Evolutionary conservation across 2,329 filamentous ascomycete genomes (phyloP), one percentile per base, ranked within the genome.

Genomic region (Diaporthe sp.): DNA sequence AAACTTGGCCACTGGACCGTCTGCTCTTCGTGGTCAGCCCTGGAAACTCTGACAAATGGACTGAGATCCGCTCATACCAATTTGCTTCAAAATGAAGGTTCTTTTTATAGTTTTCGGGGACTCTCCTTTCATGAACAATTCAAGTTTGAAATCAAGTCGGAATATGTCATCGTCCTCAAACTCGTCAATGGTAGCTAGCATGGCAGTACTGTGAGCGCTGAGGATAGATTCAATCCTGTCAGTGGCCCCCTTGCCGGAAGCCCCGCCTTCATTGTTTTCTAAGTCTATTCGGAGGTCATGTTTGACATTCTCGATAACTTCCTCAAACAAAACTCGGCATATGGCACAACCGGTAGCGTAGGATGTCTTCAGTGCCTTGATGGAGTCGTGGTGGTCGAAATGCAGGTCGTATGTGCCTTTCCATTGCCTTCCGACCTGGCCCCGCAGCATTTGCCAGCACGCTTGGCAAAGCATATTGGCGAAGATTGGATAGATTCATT

Each of bases 371-470:
- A 72, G 45, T 19, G 30, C n/a, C 10, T 19, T 5, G 22, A 33
- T 12, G 3, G 40, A 38, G 30, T 61, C 45, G 22, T 72, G 69
- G 13, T 72, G 69, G 22, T 38, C 25, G 69, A 64, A 72, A 47
- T 64, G 33, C 4, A 72, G 22, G 9, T 33, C 57, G 15, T 64
- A 42, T 3, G 57, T 52, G 8, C 57, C 69, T 61, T 28, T 72
- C 69, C 69, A 72, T 9, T 50, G 25, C 12, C 33, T 52, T 9
- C 69, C 55, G 22, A 52, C 35, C 22, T 72, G 69, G 9, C 57
- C 42, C 3, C 69, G 12, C 19, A 72, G n/a, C 69, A 72, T 72
- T n/a, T 33, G 22, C 69, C 69, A 72, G 33, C 69, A 72, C 4
- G 38, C 19, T 8, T 54, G 7, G 19, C 69, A 72, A 5, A 72